Conservation (phyloP, 202 grass and related monocot genomes). For the Bolboschoenoplectus hybrid region DNA sequence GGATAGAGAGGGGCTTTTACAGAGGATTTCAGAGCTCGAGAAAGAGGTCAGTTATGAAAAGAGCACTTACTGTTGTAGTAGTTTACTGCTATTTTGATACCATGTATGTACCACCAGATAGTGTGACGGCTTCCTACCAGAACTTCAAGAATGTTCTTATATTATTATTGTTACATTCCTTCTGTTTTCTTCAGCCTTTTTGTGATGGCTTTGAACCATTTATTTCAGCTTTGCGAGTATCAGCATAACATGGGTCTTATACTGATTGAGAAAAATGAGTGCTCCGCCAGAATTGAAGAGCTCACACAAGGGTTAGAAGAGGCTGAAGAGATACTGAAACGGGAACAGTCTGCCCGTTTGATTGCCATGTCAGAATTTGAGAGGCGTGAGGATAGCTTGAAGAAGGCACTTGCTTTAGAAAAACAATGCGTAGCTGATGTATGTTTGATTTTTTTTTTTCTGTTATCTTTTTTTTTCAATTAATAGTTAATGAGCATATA, state of each 20-base stretch:
- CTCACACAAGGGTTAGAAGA: slow-evolving; percentile 56
- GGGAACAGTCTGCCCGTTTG: slow-evolving; percentile 79
- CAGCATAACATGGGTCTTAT: slow-evolving; percentile 93
- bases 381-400: slow-evolving; percentile 67
- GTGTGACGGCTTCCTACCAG: not conserved
- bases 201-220: not conserved
- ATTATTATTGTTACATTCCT: not conserved
- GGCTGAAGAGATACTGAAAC: slow-evolving; percentile 73
- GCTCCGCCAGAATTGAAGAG: slow-evolving; percentile 64
- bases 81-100: not conserved
- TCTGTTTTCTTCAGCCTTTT: not conserved
- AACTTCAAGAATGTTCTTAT: not conserved
- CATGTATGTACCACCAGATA: not conserved
- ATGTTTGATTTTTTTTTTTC: slow-evolving; percentile 40
- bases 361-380: slow-evolving; percentile 83
- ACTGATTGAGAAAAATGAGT: slow-evolving; percentile 94
- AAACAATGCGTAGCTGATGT: slow-evolving; percentile 84
- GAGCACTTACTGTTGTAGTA: not conserved
- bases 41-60: slow-evolving; percentile 39
- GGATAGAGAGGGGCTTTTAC: slow-evolving; percentile 43
- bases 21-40: slow-evolving; percentile 46
- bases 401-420: slow-evolving; percentile 76
- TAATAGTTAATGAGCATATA: not conserved
- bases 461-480: not conserved
- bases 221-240: slow-evolving; percentile 78